Evolutionary conservation across 2,329 filamentous ascomycete species (phyloP), one percentile per base, ranked within the genome.

Genomic region (Colletotrichum sojae): DNA sequence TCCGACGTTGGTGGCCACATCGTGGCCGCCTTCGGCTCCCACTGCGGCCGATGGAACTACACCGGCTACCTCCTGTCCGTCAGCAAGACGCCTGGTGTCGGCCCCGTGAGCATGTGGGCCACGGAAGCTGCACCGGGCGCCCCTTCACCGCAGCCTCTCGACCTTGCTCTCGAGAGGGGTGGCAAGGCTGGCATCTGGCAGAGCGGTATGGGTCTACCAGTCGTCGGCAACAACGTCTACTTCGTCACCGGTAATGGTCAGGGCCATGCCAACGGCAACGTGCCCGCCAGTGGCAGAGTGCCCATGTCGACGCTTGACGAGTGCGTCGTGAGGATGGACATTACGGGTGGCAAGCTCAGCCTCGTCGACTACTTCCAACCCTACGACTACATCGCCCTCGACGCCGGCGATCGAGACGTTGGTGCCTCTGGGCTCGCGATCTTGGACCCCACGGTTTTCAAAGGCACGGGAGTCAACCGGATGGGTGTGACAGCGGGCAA

Each of bases 11-110:
- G 83, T 39, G 79, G 80, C 25, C 76, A 80, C 25, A 77, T 86
- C 5, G 81, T 85, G 57, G 83, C 80, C 15, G 83, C 78, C 2
- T 85, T 86, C 69, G 84, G 83, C 13, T 83, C 83, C 8, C 80
- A 85, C 63, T 86, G 84, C 66, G 84, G 84, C 71, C 75, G 80
- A 2, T 85, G 81, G 74, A 85, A 86, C 64, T 84, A 78, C 61
- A 80, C 78, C 8, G 78, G 78, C 10, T 76, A 78, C 71, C 56
- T 79, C 4, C 71, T 78, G 16, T 71, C 75, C 3, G 72, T 78
- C 27, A 78, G 77, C 67, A 79, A 77, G 22, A 73, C 73, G 10
- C 72, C 77, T 6, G 74, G 74, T 13, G 74, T 77, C 65, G 74
- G 77, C 61, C 73, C 80, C 2, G 74, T 77, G 3, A 78, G 74